Evolutionary conservation across 768 basidiomycete species (phyloP).

Genomic region (Pleurotus cornucopiae): DNA sequence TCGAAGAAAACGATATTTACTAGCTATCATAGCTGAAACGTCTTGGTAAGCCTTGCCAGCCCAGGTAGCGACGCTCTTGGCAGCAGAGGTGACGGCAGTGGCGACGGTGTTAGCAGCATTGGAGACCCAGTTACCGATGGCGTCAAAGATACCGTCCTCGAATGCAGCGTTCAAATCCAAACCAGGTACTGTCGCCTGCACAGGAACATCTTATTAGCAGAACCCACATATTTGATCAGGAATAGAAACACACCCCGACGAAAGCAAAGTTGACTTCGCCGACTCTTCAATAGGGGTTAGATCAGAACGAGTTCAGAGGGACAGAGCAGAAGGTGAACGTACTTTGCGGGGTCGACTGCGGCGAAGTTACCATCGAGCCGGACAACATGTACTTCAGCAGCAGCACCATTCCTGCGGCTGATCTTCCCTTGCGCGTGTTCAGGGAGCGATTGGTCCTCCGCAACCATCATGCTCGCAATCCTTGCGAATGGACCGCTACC

Average conservation of each 20-base stretch:
- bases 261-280: conserved; percentile 1
- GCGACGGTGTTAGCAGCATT: conserved; percentile 1
- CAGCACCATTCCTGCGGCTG: conserved; percentile 19
- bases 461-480: conserved; percentile 30
- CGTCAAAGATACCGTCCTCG: not conserved
- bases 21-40: conserved; percentile 13
- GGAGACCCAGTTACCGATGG: conserved; percentile 1
- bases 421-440: conserved; percentile 16
- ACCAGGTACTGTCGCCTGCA: not conserved
- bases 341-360: conserved; percentile 18
- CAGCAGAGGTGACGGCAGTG: not conserved
- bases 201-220: not conserved
- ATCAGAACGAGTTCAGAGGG: not conserved
- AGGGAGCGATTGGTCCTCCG: conserved; percentile 32
- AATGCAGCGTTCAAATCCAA: conserved; percentile 2
- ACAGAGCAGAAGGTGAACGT: not conserved
- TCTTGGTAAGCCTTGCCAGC: conserved; percentile 12
- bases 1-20: conserved; percentile 9
- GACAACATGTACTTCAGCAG: conserved; percentile 26
- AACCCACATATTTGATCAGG: not conserved
- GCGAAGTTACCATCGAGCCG: conserved; percentile 28
- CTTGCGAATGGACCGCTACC: conserved; percentile 18
- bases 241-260: not conserved
- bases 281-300: not conserved
- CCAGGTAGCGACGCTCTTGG: not conserved